Percentiles rank a stretch among this genome's conserved stretches.
phyloP scores from a whole-genome alignment of 768 basidiomycete species.

The Calocera cornea region DNA sequence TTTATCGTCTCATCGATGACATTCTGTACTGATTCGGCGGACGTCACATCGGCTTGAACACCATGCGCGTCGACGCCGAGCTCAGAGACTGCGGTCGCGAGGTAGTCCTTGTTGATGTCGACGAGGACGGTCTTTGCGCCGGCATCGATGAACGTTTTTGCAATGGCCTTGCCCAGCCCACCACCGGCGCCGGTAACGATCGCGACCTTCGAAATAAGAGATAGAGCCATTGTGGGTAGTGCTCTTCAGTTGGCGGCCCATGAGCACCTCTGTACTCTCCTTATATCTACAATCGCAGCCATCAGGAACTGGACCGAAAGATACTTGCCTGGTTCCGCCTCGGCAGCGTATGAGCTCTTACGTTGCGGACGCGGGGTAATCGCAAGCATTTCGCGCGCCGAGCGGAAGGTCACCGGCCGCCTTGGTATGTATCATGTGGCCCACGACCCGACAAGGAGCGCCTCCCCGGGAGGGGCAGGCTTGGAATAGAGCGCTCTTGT shows the following conservation, averaged over 20 bases:
- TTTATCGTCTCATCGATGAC: not conserved
- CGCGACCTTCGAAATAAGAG: not conserved
- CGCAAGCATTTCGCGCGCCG: too few relatives aligned
- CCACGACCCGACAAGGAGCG: too few relatives aligned
- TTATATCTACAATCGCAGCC: too few relatives aligned
- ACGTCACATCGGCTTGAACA: not conserved
- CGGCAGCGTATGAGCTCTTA: too few relatives aligned
- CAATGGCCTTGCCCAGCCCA: not conserved
- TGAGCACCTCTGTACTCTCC: too few relatives aligned
- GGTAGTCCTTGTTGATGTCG: constrained; percentile 5
- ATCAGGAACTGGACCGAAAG: too few relatives aligned
- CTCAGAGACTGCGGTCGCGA: not conserved
- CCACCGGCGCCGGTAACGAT: constrained; percentile 1
- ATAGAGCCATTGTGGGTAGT: not conserved
- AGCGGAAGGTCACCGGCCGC: too few relatives aligned
- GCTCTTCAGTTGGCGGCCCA: not conserved
- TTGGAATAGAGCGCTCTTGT: too few relatives aligned
- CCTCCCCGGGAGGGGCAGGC: too few relatives aligned
- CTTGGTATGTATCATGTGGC: too few relatives aligned
- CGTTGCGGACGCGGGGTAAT: too few relatives aligned
- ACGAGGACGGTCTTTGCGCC: constrained; percentile 7
- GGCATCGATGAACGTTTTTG: not conserved
- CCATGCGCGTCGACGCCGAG: not conserved
- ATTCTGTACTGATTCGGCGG: not conserved
- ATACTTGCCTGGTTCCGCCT: too few relatives aligned